phyloP scores from a whole-genome alignment of 805 yeast genomes.

The Naumovozyma castellii region DNA sequence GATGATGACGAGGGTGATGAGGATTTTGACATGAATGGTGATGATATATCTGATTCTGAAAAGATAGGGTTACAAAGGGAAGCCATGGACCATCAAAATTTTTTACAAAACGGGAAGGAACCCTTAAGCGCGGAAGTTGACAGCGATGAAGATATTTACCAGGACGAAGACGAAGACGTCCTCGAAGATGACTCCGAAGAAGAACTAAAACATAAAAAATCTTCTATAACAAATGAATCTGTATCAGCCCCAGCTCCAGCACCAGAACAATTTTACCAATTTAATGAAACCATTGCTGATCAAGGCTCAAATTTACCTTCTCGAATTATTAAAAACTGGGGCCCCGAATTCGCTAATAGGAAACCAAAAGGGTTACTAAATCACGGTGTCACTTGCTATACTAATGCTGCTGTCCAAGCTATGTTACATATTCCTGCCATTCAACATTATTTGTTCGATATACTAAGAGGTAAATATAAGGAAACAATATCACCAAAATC shows the following conservation, averaged over 20 bases:
- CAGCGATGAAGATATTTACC: conserved; percentile 2
- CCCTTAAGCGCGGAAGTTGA: conserved; percentile 1
- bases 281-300: conserved; percentile 51
- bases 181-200: conserved; percentile 25
- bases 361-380: conserved; percentile 69
- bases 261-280: conserved; percentile 45
- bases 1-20: background rate
- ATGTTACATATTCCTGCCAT: conserved; percentile 85
- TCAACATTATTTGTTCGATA: conserved; percentile 68
- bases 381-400: conserved; percentile 94
- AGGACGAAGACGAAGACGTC: conserved; percentile 21
- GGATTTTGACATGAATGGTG: conserved; percentile 2
- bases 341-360: conserved; percentile 34
- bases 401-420: conserved; percentile 90
- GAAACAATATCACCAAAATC: conserved; percentile 42
- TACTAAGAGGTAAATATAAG: conserved; percentile 44
- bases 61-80: conserved; percentile 18
- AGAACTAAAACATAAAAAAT: conserved; percentile 24
- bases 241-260: conserved; percentile 33
- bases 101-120: too few relatives aligned
- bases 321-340: conserved; percentile 66
- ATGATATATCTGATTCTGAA: conserved; percentile 27
- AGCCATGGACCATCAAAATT: conserved; percentile 12
- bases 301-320: conserved; percentile 52
- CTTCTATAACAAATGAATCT: conserved; percentile 8